Conservation (phyloP, 108 stramenopile species). For the Licmophora abbreviata region DNA sequence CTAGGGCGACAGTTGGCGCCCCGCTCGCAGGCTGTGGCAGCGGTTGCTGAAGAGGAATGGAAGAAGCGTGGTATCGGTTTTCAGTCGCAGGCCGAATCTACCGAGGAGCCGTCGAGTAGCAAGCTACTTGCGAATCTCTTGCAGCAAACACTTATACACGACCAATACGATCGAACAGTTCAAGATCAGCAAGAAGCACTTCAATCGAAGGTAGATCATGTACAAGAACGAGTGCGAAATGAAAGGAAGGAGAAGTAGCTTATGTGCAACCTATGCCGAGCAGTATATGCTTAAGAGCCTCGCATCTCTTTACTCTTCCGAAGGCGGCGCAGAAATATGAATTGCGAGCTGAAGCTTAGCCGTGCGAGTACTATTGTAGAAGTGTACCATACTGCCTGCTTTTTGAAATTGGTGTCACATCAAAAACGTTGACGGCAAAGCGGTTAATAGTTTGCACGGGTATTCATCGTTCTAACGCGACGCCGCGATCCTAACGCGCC, state of each 20-base stretch:
- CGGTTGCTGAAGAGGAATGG: slow-evolving; percentile 83
- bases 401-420: too few relatives aligned
- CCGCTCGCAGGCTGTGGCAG: slow-evolving; percentile 44
- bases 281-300: too few relatives aligned
- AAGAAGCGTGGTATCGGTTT: slow-evolving; percentile 76
- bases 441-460: too few relatives aligned
- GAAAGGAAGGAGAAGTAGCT: slow-evolving; percentile 3
- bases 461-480: too few relatives aligned
- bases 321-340: too few relatives aligned
- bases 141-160: slow-evolving; percentile 57
- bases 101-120: slow-evolving; percentile 14
- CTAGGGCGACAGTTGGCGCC: slow-evolving; percentile 28
- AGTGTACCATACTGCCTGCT: too few relatives aligned
- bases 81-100: slow-evolving; percentile 52
- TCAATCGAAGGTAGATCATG: slow-evolving; percentile 30
- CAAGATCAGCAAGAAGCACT: slow-evolving; percentile 59
- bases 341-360: too few relatives aligned
- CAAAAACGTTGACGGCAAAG: too few relatives aligned
- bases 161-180: slow-evolving; percentile 76
- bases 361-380: too few relatives aligned
- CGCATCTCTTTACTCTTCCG: too few relatives aligned
- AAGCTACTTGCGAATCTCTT: slow-evolving; percentile 49
- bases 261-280: too few relatives aligned
- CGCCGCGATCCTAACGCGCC: too few relatives aligned
- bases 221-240: slow-evolving; percentile 14